Evolutionary conservation across 495 filamentous ascomycete species (phyloP).

Genomic region (Tuber microsphaerosporum): DNA sequence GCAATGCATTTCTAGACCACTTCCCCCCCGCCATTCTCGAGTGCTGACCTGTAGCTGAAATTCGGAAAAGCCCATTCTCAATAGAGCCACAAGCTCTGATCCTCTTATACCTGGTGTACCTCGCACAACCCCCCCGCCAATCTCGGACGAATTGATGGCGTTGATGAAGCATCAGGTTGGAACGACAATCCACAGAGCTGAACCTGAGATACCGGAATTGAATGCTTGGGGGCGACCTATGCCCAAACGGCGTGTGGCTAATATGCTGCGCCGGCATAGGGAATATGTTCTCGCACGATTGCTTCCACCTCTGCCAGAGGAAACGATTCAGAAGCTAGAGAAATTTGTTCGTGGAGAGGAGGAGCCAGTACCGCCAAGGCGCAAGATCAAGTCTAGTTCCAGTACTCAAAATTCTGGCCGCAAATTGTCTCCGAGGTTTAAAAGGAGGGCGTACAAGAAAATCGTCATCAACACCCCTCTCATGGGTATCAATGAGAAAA

Average conservation of each 20-base stretch:
- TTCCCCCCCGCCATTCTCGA: neutral
- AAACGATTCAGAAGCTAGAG: conserved; percentile 59
- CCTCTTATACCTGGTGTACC: conserved; percentile 29
- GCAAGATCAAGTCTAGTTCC: conserved; percentile 19
- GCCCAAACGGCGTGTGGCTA: conserved; percentile 49
- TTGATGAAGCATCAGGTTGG: conserved; percentile 38
- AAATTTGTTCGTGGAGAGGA: conserved; percentile 54
- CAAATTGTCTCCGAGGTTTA: conserved; percentile 30
- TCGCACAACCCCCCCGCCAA: conserved; percentile 21
- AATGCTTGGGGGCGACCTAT: conserved; percentile 61
- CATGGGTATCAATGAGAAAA: conserved; percentile 17
- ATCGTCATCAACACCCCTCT: conserved; percentile 18
- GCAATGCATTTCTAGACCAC: conserved; percentile 40
- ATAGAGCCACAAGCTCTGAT: conserved; percentile 19
- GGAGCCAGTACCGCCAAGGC: conserved; percentile 44
- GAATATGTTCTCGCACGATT: conserved; percentile 50
- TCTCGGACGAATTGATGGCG: conserved; percentile 27
- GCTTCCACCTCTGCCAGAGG: conserved; percentile 63
- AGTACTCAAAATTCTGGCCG: conserved; percentile 5
- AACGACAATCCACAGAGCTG: conserved; percentile 43
- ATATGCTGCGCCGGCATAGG: conserved; percentile 59
- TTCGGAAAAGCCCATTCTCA: conserved; percentile 23
- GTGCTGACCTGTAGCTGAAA: conserved; percentile 9
- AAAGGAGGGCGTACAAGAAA: conserved; percentile 33
- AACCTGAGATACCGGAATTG: conserved; percentile 52